Conservation (phyloP, 176 grass and related monocot genomes). For the Cenchrus fungigraminus region DNA sequence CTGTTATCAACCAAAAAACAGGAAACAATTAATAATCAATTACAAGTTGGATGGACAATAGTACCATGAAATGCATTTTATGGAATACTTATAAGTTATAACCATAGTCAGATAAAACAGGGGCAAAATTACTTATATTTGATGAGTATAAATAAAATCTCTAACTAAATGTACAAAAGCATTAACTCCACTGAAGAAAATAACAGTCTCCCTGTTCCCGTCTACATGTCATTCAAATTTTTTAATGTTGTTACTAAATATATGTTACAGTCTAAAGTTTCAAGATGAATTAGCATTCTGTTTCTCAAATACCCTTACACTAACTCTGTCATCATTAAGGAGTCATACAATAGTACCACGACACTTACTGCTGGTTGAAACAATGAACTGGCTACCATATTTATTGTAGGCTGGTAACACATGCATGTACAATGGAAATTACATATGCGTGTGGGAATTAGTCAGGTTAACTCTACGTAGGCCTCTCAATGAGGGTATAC, state of each 20-base stretch:
- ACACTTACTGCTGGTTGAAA: neutral
- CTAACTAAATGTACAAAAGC: neutral
- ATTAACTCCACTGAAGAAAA: constrained; percentile 14
- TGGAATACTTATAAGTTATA: neutral
- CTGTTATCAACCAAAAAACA: constrained; percentile 53
- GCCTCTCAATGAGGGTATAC: neutral
- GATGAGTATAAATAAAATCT: neutral
- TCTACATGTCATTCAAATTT: neutral
- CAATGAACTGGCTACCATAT: neutral
- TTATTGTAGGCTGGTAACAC: neutral
- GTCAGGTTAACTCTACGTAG: neutral
- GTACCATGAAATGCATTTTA: constrained; percentile 2
- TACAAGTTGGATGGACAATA: constrained; percentile 2
- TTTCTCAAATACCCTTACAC: neutral
- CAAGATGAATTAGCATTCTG: neutral
- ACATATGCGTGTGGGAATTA: neutral
- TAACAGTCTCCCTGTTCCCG: neutral
- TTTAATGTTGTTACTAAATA: neutral
- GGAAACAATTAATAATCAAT: constrained; percentile 27
- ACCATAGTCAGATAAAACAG: too few relatives aligned
- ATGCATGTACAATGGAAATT: neutral
- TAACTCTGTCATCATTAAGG: neutral
- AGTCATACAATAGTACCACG: neutral
- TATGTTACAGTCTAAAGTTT: neutral
- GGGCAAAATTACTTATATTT: neutral